Evolutionary conservation across 1,284 basidiomycete genomes (phyloP).

Genomic region (Salmacisia buchloeana): DNA sequence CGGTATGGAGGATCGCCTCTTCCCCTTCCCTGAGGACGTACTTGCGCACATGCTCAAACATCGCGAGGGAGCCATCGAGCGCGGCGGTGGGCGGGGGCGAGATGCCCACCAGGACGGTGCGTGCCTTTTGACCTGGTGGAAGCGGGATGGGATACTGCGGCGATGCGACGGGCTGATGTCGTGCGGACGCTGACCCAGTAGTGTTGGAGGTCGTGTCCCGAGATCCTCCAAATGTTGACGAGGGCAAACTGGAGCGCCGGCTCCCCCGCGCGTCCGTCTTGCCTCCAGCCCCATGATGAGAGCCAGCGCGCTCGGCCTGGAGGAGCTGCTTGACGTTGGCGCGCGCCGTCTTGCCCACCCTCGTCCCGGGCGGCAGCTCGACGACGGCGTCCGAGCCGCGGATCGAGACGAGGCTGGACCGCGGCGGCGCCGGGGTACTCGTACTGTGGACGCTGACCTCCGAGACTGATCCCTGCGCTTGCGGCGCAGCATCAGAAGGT

Average conservation of each 20-base stretch:
- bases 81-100: slow-evolving; percentile 2
- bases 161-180: not conserved
- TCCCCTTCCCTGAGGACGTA: slow-evolving; percentile 2
- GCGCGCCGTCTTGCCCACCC: not conserved
- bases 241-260: not conserved
- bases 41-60: not conserved
- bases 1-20: slow-evolving; percentile 2
- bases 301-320: not conserved
- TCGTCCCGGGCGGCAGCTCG: not conserved
- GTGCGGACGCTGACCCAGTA: not conserved
- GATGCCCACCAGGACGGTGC: slow-evolving; percentile 1
- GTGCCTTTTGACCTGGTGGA: slow-evolving; percentile 1
- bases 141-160: not conserved
- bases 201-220: not conserved
- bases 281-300: too few species aligned
- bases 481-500: too few species aligned
- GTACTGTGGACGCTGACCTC: too few species aligned
- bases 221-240: not conserved
- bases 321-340: not conserved
- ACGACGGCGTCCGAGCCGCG: too few species aligned
- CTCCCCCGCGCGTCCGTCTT: too few species aligned
- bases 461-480: too few species aligned
- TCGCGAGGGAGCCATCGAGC: not conserved
- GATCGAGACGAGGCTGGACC: too few species aligned
- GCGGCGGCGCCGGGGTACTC: too few species aligned